These are phyloP conservation scores for Cercospora beticola DNA, from an alignment of 2,329 filamentous ascomycete species.

Conservation along the genomic window DNA sequence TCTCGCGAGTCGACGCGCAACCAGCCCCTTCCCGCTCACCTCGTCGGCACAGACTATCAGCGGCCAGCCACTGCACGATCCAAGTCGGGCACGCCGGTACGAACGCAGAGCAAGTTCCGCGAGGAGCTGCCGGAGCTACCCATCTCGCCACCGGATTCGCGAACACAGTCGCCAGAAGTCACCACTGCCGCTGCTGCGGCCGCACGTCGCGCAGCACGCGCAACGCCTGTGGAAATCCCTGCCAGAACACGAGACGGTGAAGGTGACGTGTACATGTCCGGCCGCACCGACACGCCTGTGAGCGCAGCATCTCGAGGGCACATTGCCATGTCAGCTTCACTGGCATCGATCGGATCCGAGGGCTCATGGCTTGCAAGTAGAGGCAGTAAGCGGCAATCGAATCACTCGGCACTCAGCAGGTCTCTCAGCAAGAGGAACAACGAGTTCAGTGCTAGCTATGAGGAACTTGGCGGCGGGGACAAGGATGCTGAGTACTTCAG, in stretches of 20 bases:
- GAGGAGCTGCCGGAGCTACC: conserved; percentile 88
- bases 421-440: conserved; percentile 49
- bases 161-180: conserved; percentile 73
- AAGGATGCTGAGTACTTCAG: conserved; percentile 74
- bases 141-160: conserved; percentile 79
- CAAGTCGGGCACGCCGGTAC: conserved; percentile 63
- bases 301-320: conserved; percentile 25
- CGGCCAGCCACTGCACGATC: conserved; percentile 43
- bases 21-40: conserved; percentile 53
- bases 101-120: conserved; percentile 85
- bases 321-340: conserved; percentile 67
- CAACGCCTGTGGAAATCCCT: conserved; percentile 22
- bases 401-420: conserved; percentile 47
- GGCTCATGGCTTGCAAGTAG: conserved; percentile 87
- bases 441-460: conserved; percentile 60
- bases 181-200: conserved; percentile 47
- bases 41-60: conserved; percentile 41
- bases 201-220: conserved; percentile 40
- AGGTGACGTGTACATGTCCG: conserved; percentile 15
- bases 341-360: conserved; percentile 93
- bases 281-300: conserved; percentile 46
- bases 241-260: conserved; percentile 17
- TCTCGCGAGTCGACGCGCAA: conserved; percentile 81
- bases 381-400: conserved; percentile 51
- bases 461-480: conserved; percentile 55